These are phyloP conservation scores for Thalassia testudinum DNA, from an alignment of 116 monocot species.

Conservation along the genomic window DNA sequence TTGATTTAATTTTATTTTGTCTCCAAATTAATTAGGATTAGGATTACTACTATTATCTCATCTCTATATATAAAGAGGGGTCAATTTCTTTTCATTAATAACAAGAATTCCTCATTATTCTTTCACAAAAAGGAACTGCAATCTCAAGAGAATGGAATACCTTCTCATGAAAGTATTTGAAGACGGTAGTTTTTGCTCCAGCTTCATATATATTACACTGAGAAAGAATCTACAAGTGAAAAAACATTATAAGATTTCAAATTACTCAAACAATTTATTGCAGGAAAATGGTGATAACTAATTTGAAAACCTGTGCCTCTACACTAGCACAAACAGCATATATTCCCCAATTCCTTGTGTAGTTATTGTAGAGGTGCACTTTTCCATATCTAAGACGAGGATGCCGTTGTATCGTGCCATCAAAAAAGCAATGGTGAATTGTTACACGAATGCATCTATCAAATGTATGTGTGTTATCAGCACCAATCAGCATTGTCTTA, in stretches of 20 bases:
- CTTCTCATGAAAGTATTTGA: slow-evolving; percentile 64
- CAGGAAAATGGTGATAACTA: too few species aligned
- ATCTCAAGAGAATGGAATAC: slow-evolving; percentile 11
- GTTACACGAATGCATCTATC: slow-evolving; percentile 82
- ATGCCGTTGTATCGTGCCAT: slow-evolving; percentile 78
- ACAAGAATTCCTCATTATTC: too few species aligned
- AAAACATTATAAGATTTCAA: background rate
- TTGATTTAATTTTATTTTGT: too few species aligned
- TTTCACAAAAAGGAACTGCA: too few species aligned
- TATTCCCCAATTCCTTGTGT: slow-evolving; percentile 85
- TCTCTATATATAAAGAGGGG: too few species aligned
- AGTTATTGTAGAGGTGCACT: slow-evolving; percentile 94
- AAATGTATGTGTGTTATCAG: slow-evolving; percentile 24
- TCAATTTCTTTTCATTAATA: too few species aligned
- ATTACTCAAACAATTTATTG: too few species aligned
- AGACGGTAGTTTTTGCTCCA: slow-evolving; percentile 55
- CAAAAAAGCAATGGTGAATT: slow-evolving; percentile 89
- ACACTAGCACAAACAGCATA: slow-evolving; percentile 95
- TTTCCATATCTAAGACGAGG: slow-evolving; percentile 85
- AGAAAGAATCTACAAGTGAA: slow-evolving; percentile 56
- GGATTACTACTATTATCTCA: too few species aligned
- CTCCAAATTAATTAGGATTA: too few species aligned
- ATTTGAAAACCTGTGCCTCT: slow-evolving; percentile 57
- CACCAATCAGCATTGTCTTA: slow-evolving; percentile 80
- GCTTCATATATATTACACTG: slow-evolving; percentile 92